A percentile compares a stretch with the other conserved stretches of the same genome.
Evolutionary conservation across 139 green algal species (phyloP).

Genomic region (Chlorella sp.): DNA sequence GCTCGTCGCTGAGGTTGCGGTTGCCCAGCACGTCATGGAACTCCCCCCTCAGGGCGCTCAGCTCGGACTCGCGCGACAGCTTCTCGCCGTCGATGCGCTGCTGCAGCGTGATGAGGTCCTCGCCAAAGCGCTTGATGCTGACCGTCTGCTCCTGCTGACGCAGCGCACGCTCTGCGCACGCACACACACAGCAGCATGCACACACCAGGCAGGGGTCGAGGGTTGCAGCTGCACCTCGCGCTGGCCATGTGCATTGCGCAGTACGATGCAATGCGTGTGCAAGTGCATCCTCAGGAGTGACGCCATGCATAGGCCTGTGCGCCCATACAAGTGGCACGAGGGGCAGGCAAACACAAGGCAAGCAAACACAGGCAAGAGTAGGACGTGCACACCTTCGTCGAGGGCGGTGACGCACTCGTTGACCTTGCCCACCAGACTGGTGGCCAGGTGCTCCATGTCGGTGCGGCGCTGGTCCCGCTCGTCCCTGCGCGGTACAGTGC

Average conservation of each 20-base stretch:
- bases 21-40: constrained; percentile 54
- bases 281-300: neutral
- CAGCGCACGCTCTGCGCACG: constrained; percentile 23
- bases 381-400: constrained; percentile 60
- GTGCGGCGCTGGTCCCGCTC: constrained; percentile 57
- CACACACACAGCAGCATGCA: neutral
- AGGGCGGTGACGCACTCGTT: constrained; percentile 54
- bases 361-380: too few species aligned
- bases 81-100: constrained; percentile 52
- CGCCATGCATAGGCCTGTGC: neutral
- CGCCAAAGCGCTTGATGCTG: constrained; percentile 46
- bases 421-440: constrained; percentile 53
- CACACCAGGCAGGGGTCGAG: too few species aligned
- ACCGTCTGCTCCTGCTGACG: constrained; percentile 33
- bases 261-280: neutral
- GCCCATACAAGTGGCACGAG: too few species aligned
- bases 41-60: constrained; percentile 41
- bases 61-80: constrained; percentile 31
- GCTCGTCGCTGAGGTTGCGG: constrained; percentile 49
- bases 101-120: constrained; percentile 60
- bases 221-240: too few species aligned
- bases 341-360: too few species aligned
- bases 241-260: neutral
- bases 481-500: constrained; percentile 43
- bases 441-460: constrained; percentile 61